Conservation (phyloP, 1,284 basidiomycete genomes). For the Hymenochaete sp. region DNA sequence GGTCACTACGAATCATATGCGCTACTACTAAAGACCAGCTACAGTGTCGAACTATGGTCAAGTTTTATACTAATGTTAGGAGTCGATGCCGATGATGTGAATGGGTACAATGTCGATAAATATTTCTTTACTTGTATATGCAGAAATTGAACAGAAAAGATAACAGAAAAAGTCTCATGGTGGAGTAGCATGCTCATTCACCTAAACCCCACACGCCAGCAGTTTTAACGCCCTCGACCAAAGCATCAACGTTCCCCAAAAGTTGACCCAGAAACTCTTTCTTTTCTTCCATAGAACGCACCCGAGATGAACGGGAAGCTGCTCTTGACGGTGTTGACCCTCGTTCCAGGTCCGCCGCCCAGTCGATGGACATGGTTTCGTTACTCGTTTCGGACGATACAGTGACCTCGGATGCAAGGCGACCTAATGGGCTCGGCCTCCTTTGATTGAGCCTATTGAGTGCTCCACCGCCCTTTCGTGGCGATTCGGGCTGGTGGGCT, state of each 20-base stretch:
- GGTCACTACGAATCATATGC: no score
- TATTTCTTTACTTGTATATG: neutral
- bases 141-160: neutral
- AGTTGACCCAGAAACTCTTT: slow-evolving; percentile 71
- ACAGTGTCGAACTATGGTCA: no score
- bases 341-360: neutral
- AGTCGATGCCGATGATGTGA: neutral
- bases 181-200: slow-evolving; percentile 1
- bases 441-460: neutral
- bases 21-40: no score
- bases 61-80: neutral
- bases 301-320: neutral
- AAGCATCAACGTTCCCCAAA: slow-evolving; percentile 81
- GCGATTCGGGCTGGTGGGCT: neutral
- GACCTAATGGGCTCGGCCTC: slow-evolving; percentile 11
- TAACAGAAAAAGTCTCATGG: neutral
- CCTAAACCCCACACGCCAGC: slow-evolving; percentile 73
- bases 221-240: slow-evolving; percentile 76
- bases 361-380: neutral
- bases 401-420: slow-evolving; percentile 12
- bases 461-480: slow-evolving; percentile 3
- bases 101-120: neutral
- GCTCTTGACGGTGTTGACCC: no score
- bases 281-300: slow-evolving; percentile 71
- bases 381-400: slow-evolving; percentile 6